Base-by-base conservation (phyloP, 2,329 filamentous ascomycete genomes). In the Fusarium sp. region DNA sequence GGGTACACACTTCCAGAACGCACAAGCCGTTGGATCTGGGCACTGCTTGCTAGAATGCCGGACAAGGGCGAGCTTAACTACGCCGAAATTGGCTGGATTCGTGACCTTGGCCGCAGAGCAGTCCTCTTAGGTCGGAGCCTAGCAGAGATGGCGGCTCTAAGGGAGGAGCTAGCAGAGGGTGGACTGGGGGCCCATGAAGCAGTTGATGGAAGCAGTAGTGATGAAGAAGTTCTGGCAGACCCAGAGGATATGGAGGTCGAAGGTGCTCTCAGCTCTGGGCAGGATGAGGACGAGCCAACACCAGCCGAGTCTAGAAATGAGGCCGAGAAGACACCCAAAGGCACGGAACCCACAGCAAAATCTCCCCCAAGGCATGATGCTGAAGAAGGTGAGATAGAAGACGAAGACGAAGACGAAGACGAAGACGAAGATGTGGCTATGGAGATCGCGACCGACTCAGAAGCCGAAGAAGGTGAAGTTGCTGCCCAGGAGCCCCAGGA, bases 11-110 rank as follows among this genome's bases (percentile, higher is more conserved):
- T 94, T 36, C 86, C 90, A 33, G 88, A 89, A 76, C 88, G 91
- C 54, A 90, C 93, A 9, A 95, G 94, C 68, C 88, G 90, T 22
- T 98, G 96, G 96, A 85, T 94, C 8, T 98, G 95, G 95, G 91
- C 92, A 1, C 82, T 98, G 65, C 85, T 98, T 49, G 94, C 93
- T 6, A 89, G 91, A 65, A 87, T 96, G 66, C 91, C 93, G 2
- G 93, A 94, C 41, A 84, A 90, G 15, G 94, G 94, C 4, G 91
- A 93, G 80, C 84, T 98, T 80, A 90, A 90, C 69, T 92, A 94
- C 72, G 89, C 90, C 48, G 93, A 96, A 78, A 89, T 97, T 38
- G 92, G 91, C 10, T 90, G 91, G 77, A 85, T 98, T 35, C 88
- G 96, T 57, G 94, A 96, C 66, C 81, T 98, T 39, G 95, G 93